Percentiles rank a stretch among this genome's conserved stretches.
phyloP scores from a whole-genome alignment of 2,329 filamentous ascomycete species.

The Setomelanomma holmii region DNA sequence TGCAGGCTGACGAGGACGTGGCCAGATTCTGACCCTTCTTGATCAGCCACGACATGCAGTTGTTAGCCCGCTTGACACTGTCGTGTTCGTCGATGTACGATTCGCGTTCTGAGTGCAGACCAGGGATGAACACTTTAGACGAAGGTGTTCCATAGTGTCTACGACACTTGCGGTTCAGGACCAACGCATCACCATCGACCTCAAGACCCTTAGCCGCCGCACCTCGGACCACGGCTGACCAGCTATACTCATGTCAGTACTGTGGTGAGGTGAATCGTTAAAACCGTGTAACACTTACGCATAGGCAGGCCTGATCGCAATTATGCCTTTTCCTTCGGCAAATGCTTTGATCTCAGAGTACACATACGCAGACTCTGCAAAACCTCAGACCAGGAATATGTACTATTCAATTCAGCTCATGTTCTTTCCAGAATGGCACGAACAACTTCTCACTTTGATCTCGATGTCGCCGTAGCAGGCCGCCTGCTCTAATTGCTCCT shows the following conservation, averaged over 20 bases:
- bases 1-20: slow-evolving; percentile 2
- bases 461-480: not conserved
- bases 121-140: not conserved
- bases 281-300: slow-evolving; percentile 17
- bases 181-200: not conserved
- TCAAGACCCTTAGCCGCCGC: slow-evolving; percentile 33
- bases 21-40: slow-evolving; percentile 23
- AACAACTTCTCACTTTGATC: slow-evolving; percentile 29
- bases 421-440: not conserved
- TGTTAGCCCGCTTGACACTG: not conserved
- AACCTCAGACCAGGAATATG: slow-evolving; percentile 36
- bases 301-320: slow-evolving; percentile 17
- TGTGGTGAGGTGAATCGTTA: fast-evolving
- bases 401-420: slow-evolving; percentile 12
- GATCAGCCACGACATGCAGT: slow-evolving; percentile 24
- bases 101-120: slow-evolving; percentile 16
- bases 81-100: slow-evolving; percentile 1
- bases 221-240: slow-evolving; percentile 37
- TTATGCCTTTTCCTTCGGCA: not conserved
- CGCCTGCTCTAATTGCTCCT: slow-evolving; percentile 15
- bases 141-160: slow-evolving; percentile 26
- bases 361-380: slow-evolving; percentile 36
- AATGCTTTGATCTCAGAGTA: slow-evolving; percentile 18
- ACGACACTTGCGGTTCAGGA: slow-evolving; percentile 28
- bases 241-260: slow-evolving; percentile 17